Evolutionary conservation across 305 asterid genomes (phyloP), one percentile per base, ranked within the genome.

Genomic region (Solanum aculeatissimum): DNA sequence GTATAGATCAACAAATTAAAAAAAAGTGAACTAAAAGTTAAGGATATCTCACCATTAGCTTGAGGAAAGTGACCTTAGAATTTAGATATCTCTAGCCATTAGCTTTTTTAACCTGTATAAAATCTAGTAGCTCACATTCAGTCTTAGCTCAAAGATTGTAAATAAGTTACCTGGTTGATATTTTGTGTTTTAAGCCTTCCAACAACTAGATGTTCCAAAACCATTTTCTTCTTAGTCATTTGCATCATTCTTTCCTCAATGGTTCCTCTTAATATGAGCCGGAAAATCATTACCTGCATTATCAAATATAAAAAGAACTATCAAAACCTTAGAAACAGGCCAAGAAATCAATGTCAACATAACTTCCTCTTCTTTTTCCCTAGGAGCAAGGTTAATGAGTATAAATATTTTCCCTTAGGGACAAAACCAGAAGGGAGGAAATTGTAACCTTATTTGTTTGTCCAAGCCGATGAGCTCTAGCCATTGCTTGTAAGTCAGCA

Each of bases 241-340:
- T 97, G 94, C 98, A 97, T 95, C 99, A 97, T 97, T 89, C 99
- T 92, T 91, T 95, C 99, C 88, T 97, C 99, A 87, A 97, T 95
- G 85, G 98, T 94, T 86, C 98, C 99, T 87, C 98, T 91, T 40
- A 95, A 80, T 85, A 97, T 83, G 82, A 95, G 94, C 66, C 99
- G 93, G 91, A 89, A 95, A 83, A 97, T 97, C 98, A 97, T 92
- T 42, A 97, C 99, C 99, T 97, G 93, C 89, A 91, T 43, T 70
- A 49, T 51, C 23, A 85, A 63, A 80, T 77, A 86, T 53, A 54
- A 51, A 66, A 32, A 85, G 70, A 86, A 78, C 19, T 29, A 27
- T 16, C 75, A 84, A 83, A 74, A 25, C 32, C 66, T 75, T 29
- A 75, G 71, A 83, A 63, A 79, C 84, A 68, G 62, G 71, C 72